Evolutionary conservation across 106 monocot genomes (phyloP), one percentile per base, ranked within the genome.

Genomic region (Dioscorea alata): DNA sequence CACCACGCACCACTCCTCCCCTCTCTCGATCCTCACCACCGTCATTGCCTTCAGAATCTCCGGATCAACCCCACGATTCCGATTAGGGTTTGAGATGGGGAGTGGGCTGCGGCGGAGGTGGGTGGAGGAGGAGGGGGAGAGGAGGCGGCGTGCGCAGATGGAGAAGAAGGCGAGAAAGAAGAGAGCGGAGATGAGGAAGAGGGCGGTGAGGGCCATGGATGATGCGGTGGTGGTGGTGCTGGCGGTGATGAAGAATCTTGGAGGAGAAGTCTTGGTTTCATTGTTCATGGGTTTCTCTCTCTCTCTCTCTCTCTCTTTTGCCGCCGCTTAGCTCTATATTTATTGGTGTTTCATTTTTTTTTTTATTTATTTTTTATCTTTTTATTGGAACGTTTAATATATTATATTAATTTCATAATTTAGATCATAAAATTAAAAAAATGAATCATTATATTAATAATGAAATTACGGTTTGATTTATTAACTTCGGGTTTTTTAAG

Each of bases 161-260:
- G 63, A 31, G 34, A 63, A 63, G 63, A 63, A 63, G 63, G 12
- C 63, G 34, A 63, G 28, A 28, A 63, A 63, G 63, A 63, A 63
- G 33, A 63, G 23, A 4, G 63, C 63, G 10, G 63, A 63, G 34
- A 63, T 16, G 63, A 63, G 63, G 33, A 63, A 28, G 32, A 63
- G 63, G 2, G 63, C 63, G n/a, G 63, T 63, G 21, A 63, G 8
- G 17, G 63, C 63, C 63, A 63, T n/a, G 16, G 63, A 63, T 12
- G 63, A 63, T 1, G 63, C 8, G 31, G 63, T 8, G 13, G 63
- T 12, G 28, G 63, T 13, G 28, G 31, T 14, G 28, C 8, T 28
- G 34, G 28, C 2, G 24, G 15, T 31, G 5, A 53, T 10, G 53
- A 4, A 4, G 4, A 2, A 2, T 18, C 53, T 18, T 18, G 53